Conservation (phyloP, 257 asterid genomes). For the Echites panduratus region DNA sequence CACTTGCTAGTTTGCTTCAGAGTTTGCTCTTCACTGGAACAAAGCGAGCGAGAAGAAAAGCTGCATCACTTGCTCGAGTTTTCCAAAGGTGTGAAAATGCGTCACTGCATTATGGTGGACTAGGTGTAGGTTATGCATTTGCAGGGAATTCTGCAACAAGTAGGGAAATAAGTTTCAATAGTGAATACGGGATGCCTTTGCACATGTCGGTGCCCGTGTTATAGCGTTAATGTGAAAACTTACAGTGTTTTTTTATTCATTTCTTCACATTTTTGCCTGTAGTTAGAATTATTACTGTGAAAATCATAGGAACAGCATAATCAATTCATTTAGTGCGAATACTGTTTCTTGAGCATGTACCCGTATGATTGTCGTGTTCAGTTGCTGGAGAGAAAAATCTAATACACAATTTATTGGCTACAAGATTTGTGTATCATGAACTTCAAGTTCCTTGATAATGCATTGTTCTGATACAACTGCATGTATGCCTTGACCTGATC, state of each 20-base stretch:
- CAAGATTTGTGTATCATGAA: neutral
- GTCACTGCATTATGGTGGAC: slow-evolving; percentile 46
- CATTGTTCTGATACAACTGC: neutral
- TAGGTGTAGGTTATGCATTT: slow-evolving; percentile 53
- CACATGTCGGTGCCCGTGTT: slow-evolving; percentile 78
- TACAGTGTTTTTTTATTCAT: slow-evolving; percentile 23
- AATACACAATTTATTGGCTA: neutral
- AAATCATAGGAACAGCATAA: slow-evolving; percentile 22
- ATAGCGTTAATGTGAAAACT: slow-evolving; percentile 30
- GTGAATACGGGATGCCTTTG: slow-evolving; percentile 52
- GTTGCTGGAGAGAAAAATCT: slow-evolving; percentile 2
- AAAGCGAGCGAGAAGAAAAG: slow-evolving; percentile 84
- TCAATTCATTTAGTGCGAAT: slow-evolving; percentile 7
- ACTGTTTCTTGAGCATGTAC: slow-evolving; percentile 13
- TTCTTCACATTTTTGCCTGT: slow-evolving; percentile 24
- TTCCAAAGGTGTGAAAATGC: slow-evolving; percentile 67
- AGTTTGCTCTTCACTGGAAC: slow-evolving; percentile 80
- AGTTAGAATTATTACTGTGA: slow-evolving; percentile 30
- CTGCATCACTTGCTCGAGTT: slow-evolving; percentile 85
- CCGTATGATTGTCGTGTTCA: neutral
- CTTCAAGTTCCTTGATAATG: neutral
- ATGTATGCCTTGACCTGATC: too few relatives aligned
- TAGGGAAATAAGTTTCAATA: slow-evolving; percentile 52
- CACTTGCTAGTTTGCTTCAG: slow-evolving; percentile 66
- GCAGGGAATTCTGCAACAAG: slow-evolving; percentile 43